Evolutionary conservation across 2,329 filamentous ascomycete genomes (phyloP).

Genomic region (Cercospora canescens): DNA sequence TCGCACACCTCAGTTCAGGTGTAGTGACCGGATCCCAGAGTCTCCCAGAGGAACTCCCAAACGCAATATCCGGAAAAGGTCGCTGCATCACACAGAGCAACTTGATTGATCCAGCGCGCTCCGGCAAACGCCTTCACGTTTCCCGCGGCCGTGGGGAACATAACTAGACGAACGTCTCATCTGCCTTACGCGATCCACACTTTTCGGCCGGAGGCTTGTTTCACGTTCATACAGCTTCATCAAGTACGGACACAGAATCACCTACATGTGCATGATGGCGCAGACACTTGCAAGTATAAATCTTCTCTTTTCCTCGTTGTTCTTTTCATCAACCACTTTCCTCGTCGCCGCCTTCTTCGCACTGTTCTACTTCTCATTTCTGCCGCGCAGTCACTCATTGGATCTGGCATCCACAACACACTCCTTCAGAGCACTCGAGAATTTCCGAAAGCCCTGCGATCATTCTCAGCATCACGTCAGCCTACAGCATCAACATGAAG

Average conservation of each 20-base stretch:
- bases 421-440: neutral
- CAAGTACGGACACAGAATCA: neutral
- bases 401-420: conserved; percentile 17
- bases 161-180: neutral
- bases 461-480: neutral
- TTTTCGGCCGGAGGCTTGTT: conserved; percentile 7
- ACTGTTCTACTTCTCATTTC: neutral
- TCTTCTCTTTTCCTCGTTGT: neutral
- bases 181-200: neutral
- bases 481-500: conserved; percentile 11
- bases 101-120: neutral
- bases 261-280: neutral
- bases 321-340: neutral
- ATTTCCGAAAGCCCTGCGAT: neutral
- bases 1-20: neutral
- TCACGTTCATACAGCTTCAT: conserved; percentile 2
- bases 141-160: neutral
- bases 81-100: neutral
- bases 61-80: neutral
- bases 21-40: neutral
- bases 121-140: neutral
- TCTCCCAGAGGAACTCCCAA: neutral
- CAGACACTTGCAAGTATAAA: neutral
- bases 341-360: neutral
- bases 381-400: conserved; percentile 7